Conservation (phyloP, 2,329 filamentous ascomycete species). For the Leptographium procerum region DNA sequence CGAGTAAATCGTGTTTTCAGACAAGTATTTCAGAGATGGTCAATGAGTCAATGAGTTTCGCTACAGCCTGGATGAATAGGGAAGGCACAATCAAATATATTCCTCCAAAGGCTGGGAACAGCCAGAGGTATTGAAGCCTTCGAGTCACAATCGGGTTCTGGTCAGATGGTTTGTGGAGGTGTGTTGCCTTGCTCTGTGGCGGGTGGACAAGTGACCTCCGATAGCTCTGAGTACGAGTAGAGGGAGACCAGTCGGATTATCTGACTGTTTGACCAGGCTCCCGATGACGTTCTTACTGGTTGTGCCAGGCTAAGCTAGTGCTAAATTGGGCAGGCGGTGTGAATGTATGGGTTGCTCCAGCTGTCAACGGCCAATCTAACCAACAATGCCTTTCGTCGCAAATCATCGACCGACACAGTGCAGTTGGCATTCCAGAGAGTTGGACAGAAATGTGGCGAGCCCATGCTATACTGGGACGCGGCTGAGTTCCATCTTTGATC, state of each 20-base stretch:
- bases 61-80: neutral
- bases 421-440: too few species aligned
- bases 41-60: neutral
- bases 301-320: neutral
- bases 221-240: neutral
- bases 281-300: slow-evolving; percentile 5
- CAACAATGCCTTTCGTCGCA: neutral
- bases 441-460: neutral
- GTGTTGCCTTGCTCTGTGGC: slow-evolving; percentile 7
- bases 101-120: neutral
- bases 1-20: neutral
- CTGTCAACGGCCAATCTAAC: neutral
- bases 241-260: neutral
- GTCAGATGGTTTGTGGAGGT: slow-evolving; percentile 4
- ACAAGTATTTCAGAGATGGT: too few species aligned
- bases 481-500: neutral
- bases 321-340: slow-evolving; percentile 10
- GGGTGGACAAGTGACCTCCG: slow-evolving; percentile 5
- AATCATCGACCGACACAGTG: neutral
- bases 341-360: neutral
- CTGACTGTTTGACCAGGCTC: neutral
- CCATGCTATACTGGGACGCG: neutral
- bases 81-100: neutral
- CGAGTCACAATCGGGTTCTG: neutral
- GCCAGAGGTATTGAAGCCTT: neutral